Evolutionary conservation across 306 rosid species (phyloP).

Genomic region (Canavalia gladiata): DNA sequence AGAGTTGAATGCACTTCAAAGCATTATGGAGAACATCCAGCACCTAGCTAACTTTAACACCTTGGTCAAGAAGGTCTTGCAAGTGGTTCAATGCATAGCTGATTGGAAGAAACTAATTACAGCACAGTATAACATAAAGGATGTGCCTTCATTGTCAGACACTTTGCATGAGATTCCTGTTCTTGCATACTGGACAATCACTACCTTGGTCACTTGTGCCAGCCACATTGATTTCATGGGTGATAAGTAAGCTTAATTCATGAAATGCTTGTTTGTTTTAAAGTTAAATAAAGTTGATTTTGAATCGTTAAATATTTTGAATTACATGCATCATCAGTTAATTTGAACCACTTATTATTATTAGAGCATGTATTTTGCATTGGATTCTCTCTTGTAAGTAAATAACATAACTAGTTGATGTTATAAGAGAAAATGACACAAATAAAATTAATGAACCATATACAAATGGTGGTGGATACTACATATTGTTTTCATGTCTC

Average conservation of each 20-base stretch:
- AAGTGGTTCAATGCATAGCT: conserved; percentile 56
- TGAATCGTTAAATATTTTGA: too few species aligned
- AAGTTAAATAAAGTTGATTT: too few species aligned
- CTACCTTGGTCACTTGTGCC: conserved; percentile 45
- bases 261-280: too few species aligned
- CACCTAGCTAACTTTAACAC: neutral
- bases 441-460: neutral
- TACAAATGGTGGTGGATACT: neutral
- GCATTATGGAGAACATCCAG: neutral
- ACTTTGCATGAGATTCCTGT: conserved; percentile 48
- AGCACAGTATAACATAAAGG: conserved; percentile 17
- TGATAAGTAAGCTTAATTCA: conserved; percentile 21
- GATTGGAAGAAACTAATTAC: conserved; percentile 52
- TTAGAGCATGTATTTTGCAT: too few species aligned
- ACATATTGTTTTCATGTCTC: neutral
- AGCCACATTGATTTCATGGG: conserved; percentile 36
- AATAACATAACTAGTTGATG: too few species aligned
- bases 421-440: too few species aligned
- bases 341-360: too few species aligned
- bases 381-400: too few species aligned
- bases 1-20: conserved; percentile 26
- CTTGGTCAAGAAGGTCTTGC: conserved; percentile 39
- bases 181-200: conserved; percentile 47
- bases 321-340: too few species aligned
- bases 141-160: conserved; percentile 45